Percentiles rank a stretch among this genome's conserved stretches.
These are phyloP conservation scores for Fagopyrum tataricum DNA, from an alignment of 148 eudicot species.

Conservation along the genomic window DNA sequence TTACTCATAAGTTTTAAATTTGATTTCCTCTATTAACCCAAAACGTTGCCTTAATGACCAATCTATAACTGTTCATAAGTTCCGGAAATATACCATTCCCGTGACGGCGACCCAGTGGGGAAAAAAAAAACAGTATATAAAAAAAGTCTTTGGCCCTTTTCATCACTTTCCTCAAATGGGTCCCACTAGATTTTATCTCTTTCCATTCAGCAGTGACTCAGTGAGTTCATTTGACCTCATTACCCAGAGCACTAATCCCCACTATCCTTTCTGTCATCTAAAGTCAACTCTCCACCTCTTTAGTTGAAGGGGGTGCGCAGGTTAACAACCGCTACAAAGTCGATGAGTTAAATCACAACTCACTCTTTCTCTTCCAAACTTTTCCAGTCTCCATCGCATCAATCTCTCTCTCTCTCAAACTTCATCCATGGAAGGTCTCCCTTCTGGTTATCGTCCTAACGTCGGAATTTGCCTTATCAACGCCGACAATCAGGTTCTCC, in stretches of 20 bases:
- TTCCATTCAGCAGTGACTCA: background rate
- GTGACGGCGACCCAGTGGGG: too few relatives aligned
- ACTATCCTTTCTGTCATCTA: background rate
- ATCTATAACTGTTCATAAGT: too few relatives aligned
- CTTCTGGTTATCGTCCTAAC: conserved; percentile 94
- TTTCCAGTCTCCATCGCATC: background rate
- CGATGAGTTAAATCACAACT: background rate
- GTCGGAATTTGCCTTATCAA: conserved; percentile 93
- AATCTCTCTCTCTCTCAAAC: background rate
- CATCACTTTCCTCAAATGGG: conserved; percentile 12
- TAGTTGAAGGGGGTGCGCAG: background rate
- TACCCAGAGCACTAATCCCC: conserved; percentile 2
- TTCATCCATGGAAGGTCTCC: conserved; percentile 63
- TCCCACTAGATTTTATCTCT: background rate
- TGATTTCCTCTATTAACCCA: too few relatives aligned
- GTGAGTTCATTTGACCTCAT: conserved; percentile 9
- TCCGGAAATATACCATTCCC: too few relatives aligned
- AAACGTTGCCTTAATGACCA: too few relatives aligned
- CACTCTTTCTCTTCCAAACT: background rate
- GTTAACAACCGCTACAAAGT: background rate
- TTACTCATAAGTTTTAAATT: too few relatives aligned
- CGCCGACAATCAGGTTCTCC: conserved; percentile 56
- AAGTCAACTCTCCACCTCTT: conserved; percentile 10
- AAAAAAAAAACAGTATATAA: too few relatives aligned
- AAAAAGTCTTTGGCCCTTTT: background rate